Evolutionary conservation across 2,329 filamentous ascomycete species (phyloP).

Genomic region (Dichotomopilus funicola): DNA sequence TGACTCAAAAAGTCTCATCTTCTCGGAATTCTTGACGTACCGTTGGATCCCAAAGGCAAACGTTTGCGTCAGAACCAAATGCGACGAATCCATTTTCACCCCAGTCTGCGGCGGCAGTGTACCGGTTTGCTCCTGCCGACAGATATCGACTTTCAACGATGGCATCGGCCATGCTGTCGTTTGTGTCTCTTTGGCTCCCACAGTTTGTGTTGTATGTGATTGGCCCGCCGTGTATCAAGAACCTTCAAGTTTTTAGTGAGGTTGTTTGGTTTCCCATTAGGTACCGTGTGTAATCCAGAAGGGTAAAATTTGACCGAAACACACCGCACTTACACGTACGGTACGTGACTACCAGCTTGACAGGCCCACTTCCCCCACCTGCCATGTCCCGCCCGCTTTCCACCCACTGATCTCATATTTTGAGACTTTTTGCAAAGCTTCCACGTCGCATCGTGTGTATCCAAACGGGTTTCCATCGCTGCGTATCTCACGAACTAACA

Average conservation of each 20-base stretch:
- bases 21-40: slow-evolving; percentile 36
- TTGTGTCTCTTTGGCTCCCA: not conserved
- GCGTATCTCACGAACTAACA: too few species aligned
- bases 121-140: slow-evolving; percentile 80
- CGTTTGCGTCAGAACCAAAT: slow-evolving; percentile 81
- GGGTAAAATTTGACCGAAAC: too few species aligned
- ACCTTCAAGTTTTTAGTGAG: not conserved
- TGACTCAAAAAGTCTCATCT: slow-evolving; percentile 29
- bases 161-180: slow-evolving; percentile 19
- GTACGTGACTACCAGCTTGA: too few species aligned
- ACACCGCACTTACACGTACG: too few species aligned
- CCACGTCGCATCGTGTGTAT: too few species aligned
- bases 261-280: not conserved
- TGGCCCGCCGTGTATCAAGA: not conserved
- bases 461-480: too few species aligned
- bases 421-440: too few species aligned
- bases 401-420: too few species aligned
- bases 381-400: too few species aligned
- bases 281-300: too few species aligned
- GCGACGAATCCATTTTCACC: slow-evolving; percentile 65
- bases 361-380: too few species aligned
- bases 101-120: slow-evolving; percentile 90
- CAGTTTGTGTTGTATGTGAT: not conserved
- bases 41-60: slow-evolving; percentile 79
- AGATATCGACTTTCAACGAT: slow-evolving; percentile 46